Base-by-base conservation (phyloP, 1,139 yeast genomes). In the Saccharomyces hybrid region DNA sequence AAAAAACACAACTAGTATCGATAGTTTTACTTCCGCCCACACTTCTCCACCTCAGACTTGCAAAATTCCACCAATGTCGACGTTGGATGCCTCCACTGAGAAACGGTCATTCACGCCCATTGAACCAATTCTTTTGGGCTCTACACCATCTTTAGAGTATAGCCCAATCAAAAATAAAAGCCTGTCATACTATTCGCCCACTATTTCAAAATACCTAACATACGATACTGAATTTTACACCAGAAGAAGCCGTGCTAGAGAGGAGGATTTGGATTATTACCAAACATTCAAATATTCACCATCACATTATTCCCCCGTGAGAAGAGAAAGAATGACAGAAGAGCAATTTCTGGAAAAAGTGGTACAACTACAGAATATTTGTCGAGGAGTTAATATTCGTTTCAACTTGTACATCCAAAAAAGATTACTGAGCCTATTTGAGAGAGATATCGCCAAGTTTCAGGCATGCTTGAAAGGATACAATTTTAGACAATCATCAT, bases 301-400 rank as follows among this genome's bases (percentile, higher is more conserved):
- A 9, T 54, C 63, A 5, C 59, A 61, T 28, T 67, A 66, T 49
- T 71, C 75, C 0, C 75, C 75, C n/a, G 58, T 59, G 7, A 69
- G 70, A 52, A 66, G 59, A 51, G 62, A 65, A 49, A 64, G 59
- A 41, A 65, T 72, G 62, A 60, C 69, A 2, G 74, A 72, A 53
- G 58, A 58, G 14, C 71, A 72, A 29, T 73, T 72, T 57, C 54
- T 74, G 47, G 70, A 69, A 12, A 67, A 67, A 3, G 67, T 77
- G 9, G 66, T 75, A 31, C 60, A 61, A 55, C 72, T 86, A 31
- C 93, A 86, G 66, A 78, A 89, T 0, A 70, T 83, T 31, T 77
- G 86, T 7, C 75, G 87, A 61, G 93, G 91, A 28, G 84, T 87
- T 0, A 75, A 80, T 53, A 72, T 81, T 58, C 76, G 95, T 51